phyloP scores from a whole-genome alignment of 2,329 filamentous ascomycete species.

The Biscogniauxia sp. region DNA sequence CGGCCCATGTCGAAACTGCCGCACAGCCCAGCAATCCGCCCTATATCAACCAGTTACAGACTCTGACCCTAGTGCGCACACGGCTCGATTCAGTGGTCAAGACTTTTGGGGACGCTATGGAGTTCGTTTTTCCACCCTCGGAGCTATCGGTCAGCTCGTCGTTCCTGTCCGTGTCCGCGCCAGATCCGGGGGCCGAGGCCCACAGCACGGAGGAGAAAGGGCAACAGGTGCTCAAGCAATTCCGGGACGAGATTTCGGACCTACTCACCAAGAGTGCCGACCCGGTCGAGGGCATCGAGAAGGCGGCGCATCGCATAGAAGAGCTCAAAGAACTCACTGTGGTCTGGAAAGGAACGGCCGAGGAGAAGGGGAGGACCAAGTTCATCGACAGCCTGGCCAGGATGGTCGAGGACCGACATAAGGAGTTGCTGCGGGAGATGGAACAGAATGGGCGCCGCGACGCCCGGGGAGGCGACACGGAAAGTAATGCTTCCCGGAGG shows the following conservation, averaged over 20 bases:
- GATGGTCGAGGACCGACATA: slow-evolving; percentile 74
- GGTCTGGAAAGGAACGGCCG: slow-evolving; percentile 95
- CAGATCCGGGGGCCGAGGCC: slow-evolving; percentile 62
- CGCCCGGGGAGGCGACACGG: slow-evolving; percentile 24
- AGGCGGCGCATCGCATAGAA: slow-evolving; percentile 71
- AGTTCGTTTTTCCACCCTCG: slow-evolving; percentile 87
- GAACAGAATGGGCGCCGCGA: slow-evolving; percentile 43
- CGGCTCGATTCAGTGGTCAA: slow-evolving; percentile 89
- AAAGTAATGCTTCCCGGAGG: slow-evolving; percentile 34
- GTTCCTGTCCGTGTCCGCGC: slow-evolving; percentile 86
- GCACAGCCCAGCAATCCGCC: slow-evolving; percentile 42
- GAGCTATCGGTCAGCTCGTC: slow-evolving; percentile 81
- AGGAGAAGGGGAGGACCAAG: slow-evolving; percentile 79
- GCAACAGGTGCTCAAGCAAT: slow-evolving; percentile 69
- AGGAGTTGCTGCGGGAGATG: slow-evolving; percentile 51
- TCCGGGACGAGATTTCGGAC: slow-evolving; percentile 69
- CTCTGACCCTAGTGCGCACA: slow-evolving; percentile 74
- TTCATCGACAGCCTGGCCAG: slow-evolving; percentile 81
- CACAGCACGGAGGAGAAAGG: slow-evolving; percentile 82
- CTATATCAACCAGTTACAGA: slow-evolving; percentile 77
- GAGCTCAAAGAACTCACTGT: slow-evolving; percentile 70
- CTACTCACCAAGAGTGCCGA: slow-evolving; percentile 59
- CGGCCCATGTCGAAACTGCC: slow-evolving; percentile 18
- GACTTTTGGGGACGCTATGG: slow-evolving; percentile 92
- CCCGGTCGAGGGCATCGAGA: slow-evolving; percentile 65